A percentile compares a stretch with the other conserved stretches of the same genome.
Conservation (phyloP, 2,329 filamentous ascomycete genomes). For the Sporothrix phasma region DNA sequence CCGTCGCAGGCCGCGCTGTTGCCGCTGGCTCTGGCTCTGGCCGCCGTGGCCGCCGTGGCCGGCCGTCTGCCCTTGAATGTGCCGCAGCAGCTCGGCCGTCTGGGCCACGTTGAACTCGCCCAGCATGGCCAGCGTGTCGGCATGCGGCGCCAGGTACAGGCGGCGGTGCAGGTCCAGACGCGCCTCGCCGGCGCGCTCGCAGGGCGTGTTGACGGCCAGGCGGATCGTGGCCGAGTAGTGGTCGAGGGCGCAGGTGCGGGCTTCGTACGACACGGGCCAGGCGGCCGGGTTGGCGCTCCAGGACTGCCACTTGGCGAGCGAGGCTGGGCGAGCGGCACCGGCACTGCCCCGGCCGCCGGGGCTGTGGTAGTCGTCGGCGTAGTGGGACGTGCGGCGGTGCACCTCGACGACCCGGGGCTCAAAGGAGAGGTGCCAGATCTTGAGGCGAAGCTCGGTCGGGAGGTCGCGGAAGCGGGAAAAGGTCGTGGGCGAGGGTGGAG, state of each 20-base stretch:
- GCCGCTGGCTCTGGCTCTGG: background rate
- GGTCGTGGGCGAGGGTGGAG: background rate
- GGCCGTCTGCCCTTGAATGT: background rate
- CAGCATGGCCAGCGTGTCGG: conserved; percentile 27
- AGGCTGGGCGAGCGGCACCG: background rate
- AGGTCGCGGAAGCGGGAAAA: conserved; percentile 26
- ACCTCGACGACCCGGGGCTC: conserved; percentile 27
- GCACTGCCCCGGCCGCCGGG: background rate
- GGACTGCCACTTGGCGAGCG: conserved; percentile 25
- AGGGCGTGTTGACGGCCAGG: conserved; percentile 18
- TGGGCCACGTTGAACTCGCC: conserved; percentile 23
- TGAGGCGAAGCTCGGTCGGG: conserved; percentile 29
- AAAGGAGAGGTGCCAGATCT: conserved; percentile 29
- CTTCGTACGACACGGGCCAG: conserved; percentile 26
- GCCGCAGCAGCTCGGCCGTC: conserved; percentile 8
- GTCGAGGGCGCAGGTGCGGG: conserved; percentile 24
- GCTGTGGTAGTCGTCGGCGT: conserved; percentile 20
- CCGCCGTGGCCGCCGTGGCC: background rate
- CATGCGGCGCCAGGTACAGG: conserved; percentile 25
- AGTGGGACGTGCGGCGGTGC: conserved; percentile 25
- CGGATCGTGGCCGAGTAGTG: conserved; percentile 26
- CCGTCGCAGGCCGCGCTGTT: background rate
- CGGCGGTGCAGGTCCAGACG: conserved; percentile 18
- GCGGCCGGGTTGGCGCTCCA: conserved; percentile 26
- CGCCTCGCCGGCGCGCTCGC: conserved; percentile 19